Percentiles rank a stretch among this genome's conserved stretches.
Conservation (phyloP, 2,329 filamentous ascomycete species). For the Colletotrichum theobromicola region DNA sequence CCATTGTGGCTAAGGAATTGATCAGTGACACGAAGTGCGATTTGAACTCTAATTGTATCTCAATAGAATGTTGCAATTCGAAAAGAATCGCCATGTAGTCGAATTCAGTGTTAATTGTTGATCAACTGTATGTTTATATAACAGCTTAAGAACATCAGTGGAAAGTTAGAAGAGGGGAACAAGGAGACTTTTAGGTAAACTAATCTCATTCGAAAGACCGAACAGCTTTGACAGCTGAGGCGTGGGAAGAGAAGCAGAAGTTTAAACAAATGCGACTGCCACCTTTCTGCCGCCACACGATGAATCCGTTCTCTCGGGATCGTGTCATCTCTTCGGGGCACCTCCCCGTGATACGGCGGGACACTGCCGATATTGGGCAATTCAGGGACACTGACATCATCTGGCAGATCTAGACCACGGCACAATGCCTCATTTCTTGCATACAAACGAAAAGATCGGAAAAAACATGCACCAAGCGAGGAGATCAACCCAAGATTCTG, state of each 20-base stretch:
- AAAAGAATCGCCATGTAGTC: neutral
- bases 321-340: neutral
- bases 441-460: neutral
- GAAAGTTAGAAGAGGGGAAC: too few relatives aligned
- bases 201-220: neutral
- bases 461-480: neutral
- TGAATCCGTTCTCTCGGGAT: neutral
- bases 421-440: neutral
- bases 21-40: neutral
- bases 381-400: neutral
- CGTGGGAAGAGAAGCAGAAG: neutral
- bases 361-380: neutral
- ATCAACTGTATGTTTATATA: neutral
- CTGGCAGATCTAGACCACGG: neutral
- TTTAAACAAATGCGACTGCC: neutral
- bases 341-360: neutral
- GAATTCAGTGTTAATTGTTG: neutral
- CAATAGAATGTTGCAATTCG: neutral
- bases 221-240: neutral
- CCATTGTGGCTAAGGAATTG: neutral
- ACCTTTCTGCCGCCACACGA: fast-evolving
- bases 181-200: neutral
- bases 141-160: neutral
- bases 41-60: neutral
- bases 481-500: neutral